These are phyloP conservation scores for Fusarium sp. DNA, from an alignment of 2,329 filamentous ascomycete genomes.

Conservation along the genomic window DNA sequence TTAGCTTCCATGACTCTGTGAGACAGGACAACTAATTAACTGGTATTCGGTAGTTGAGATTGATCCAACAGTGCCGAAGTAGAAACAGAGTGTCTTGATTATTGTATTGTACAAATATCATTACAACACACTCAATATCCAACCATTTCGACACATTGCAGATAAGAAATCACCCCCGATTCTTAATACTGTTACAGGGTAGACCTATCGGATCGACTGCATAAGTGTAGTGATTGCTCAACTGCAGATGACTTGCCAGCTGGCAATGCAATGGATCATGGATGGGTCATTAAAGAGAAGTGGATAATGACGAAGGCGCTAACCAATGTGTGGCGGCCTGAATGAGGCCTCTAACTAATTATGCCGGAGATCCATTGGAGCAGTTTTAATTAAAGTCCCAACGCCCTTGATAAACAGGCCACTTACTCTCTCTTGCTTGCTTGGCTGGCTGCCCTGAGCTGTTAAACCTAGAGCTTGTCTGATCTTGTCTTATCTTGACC, in stretches of 20 bases:
- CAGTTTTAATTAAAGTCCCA: slow-evolving; percentile 25
- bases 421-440: neutral
- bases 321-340: slow-evolving; percentile 46
- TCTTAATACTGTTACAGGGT: slow-evolving; percentile 34
- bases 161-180: neutral
- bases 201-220: slow-evolving; percentile 18
- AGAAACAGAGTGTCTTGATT: neutral
- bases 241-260: slow-evolving; percentile 46
- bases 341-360: slow-evolving; percentile 32
- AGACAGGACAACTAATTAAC: neutral
- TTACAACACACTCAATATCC: neutral
- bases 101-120: neutral
- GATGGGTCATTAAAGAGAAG: slow-evolving; percentile 6
- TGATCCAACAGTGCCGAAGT: neutral
- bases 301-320: slow-evolving; percentile 40
- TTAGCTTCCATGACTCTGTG: neutral
- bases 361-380: neutral
- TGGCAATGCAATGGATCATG: slow-evolving; percentile 38
- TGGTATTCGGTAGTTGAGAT: neutral
- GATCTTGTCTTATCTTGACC: neutral
- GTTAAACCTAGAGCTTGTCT: slow-evolving; percentile 25
- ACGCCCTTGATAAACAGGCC: slow-evolving; percentile 19
- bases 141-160: neutral
- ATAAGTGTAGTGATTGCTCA: slow-evolving; percentile 34
- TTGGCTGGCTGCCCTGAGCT: neutral